Base-by-base conservation (phyloP, 352 stramenopile species). In the Bremia lactucae region DNA sequence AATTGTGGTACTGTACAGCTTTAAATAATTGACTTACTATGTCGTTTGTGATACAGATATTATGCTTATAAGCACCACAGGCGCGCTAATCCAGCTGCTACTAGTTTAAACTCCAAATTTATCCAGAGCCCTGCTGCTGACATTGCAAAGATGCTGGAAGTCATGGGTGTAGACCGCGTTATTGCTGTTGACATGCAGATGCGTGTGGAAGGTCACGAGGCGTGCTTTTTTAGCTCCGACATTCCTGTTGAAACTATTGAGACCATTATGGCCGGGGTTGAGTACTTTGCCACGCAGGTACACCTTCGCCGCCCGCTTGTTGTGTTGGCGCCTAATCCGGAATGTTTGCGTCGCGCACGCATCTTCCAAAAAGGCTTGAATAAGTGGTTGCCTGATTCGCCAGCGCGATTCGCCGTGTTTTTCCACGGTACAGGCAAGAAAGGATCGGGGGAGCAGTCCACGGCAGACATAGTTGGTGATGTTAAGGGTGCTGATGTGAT, bases 31-130 rank as follows among this genome's bases (percentile, higher is more conserved):
- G 6, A 33, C 11, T 3, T 34, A n/a, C 35, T 52, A 42, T 34
- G 31, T 39, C 11, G n/a, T 26, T 26, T 24, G 41, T 7, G 38
- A 26, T 20, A 41, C 38, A 85, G 69, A 42, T 90, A 95, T 63
- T 96, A 95, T 52, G 82, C 83, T 31, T 96, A 96, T 76, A 96
- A 95, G 68, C 83, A 95, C 59, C 83, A 96, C 62, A 80, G 83
- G 41, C 80, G 83, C 28, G 72, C 64, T 33, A 92, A 79, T 53
- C 80, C 79, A 11, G 76, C 85, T 40, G 83, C 82, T 3, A 94
- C 78, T 37, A 91, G 81, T 58, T 66, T 95, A 49, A 89, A 96
- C 62, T 95, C 83, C 49, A 90, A 94, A 60, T 96, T 95, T 50
- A 76, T 96, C 26, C 83, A 88, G 53, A 94, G 79, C 37, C 75